Evolutionary conservation across 106 monocot species (phyloP), one percentile per base, ranked within the genome.

Genomic region (Chionographis japonica): DNA sequence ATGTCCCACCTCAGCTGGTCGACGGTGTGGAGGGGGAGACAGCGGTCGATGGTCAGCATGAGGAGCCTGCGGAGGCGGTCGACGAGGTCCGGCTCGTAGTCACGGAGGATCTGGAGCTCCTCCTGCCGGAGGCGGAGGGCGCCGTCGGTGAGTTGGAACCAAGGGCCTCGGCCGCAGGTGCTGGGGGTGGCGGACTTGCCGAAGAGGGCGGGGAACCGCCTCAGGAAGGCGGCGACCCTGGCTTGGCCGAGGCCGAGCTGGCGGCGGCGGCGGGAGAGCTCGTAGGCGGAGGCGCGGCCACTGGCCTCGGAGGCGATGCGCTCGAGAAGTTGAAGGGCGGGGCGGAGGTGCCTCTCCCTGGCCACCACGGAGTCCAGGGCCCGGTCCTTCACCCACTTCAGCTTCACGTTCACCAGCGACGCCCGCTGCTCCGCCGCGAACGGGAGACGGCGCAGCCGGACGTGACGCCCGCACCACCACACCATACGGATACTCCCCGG

Each of bases 1-100:
- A 95, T 68, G 79, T 95, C 95, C 79, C 80, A 88, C 19, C 72
- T 51, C 9, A 95, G 84, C 41, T 79, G 88, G 56, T 91, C 77
- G 72, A 95, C 11, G 58, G 88, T 75, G 56, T 79, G 83, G 52
- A 95, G 63, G 4, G 95, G 91, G 54, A 95, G 79, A 35, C 77
- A 51, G 10, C 72, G 62, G 50, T 17, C 15, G 19, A 38, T 12
- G 40, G 84, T 78, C 56, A 95, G 78, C 88, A 91, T 88, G 56
- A 95, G 82, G 41, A 95, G 81, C 13, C 72, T 70, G 55, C 81
- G 76, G 10, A 95, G 72, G 37, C 90, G 85, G 52, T 70, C 72
- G 60, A 95, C 77, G 53, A 82, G 67, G 9, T 91, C 95, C 16
- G 38, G 12, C 68, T 84, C 86, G 15, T 37, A 17, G 13, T 56